Evolutionary conservation across 345 rosid species (phyloP).

Genomic region (Corchorus olitorius): DNA sequence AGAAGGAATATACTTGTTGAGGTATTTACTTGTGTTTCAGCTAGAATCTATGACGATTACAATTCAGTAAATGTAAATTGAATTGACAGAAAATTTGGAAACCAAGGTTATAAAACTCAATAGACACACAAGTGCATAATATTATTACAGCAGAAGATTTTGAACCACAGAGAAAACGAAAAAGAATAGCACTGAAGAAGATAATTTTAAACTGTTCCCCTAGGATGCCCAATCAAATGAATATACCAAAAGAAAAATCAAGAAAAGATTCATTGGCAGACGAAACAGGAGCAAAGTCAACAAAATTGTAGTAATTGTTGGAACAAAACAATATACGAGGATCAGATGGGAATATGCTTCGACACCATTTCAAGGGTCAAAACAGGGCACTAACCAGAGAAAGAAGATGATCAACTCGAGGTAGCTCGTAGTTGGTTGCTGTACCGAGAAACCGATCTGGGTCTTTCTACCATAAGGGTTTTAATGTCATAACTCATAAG

Average conservation of each 20-base stretch:
- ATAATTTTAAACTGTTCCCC: not conserved
- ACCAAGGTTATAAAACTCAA: not conserved
- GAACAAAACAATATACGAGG: not conserved
- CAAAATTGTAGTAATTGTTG: not conserved
- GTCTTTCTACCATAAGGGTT: conserved; percentile 19
- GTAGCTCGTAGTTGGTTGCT: conserved; percentile 12
- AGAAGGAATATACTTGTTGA: not conserved
- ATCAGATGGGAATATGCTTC: not conserved
- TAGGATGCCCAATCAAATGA: conserved; percentile 4
- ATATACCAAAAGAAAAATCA: not conserved
- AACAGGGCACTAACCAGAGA: conserved; percentile 21
- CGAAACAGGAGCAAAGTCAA: not conserved
- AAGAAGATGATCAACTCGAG: conserved; percentile 14
- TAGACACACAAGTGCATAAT: not conserved
- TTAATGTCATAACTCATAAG: not conserved
- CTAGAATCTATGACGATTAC: not conserved
- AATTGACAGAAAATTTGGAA: conserved; percentile 2
- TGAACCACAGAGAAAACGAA: not conserved
- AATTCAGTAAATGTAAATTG: conserved; percentile 9
- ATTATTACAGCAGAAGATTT: not conserved
- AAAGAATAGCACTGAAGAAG: not conserved
- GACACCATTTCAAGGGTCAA: conserved; percentile 11
- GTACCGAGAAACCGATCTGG: conserved; percentile 16
- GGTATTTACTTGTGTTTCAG: not conserved
- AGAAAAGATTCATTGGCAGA: not conserved